These are phyloP conservation scores for Salinomyces thailandicus DNA, from an alignment of 2,329 filamentous ascomycete genomes.

Conservation along the genomic window DNA sequence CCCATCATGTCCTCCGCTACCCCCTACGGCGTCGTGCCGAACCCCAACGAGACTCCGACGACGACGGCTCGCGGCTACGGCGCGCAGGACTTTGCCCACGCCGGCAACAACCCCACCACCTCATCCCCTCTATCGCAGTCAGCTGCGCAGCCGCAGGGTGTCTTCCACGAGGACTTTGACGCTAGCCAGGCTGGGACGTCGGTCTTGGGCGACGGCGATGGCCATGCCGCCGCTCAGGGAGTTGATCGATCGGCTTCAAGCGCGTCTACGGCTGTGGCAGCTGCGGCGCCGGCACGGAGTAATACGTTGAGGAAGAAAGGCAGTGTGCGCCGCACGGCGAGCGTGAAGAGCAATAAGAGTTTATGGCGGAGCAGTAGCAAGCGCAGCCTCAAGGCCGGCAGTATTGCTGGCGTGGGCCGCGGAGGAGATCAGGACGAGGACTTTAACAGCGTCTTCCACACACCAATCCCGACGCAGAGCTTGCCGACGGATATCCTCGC, in stretches of 20 bases:
- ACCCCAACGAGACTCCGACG: conserved; percentile 28
- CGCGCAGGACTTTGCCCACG: conserved; percentile 30
- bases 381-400: conserved; percentile 72
- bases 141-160: conserved; percentile 22
- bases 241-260: conserved; percentile 54
- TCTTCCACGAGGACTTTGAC: conserved; percentile 51
- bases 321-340: conserved; percentile 62
- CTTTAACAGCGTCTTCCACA: conserved; percentile 74
- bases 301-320: conserved; percentile 84
- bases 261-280: conserved; percentile 39
- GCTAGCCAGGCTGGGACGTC: conserved; percentile 57
- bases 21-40: conserved; percentile 30
- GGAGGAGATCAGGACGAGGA: conserved; percentile 55
- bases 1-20: conserved; percentile 7
- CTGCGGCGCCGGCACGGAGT: conserved; percentile 42
- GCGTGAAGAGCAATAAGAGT: conserved; percentile 53
- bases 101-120: conserved; percentile 20
- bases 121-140: conserved; percentile 29
- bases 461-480: conserved; percentile 77
- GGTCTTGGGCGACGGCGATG: conserved; percentile 43
- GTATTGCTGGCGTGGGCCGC: conserved; percentile 63
- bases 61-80: conserved; percentile 23
- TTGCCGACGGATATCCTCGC: conserved; percentile 82
- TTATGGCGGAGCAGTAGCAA: conserved; percentile 71
- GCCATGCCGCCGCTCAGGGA: conserved; percentile 9